These are phyloP conservation scores for Cladosporium colombiae DNA, from an alignment of 2,329 filamentous ascomycete species.

Conservation along the genomic window DNA sequence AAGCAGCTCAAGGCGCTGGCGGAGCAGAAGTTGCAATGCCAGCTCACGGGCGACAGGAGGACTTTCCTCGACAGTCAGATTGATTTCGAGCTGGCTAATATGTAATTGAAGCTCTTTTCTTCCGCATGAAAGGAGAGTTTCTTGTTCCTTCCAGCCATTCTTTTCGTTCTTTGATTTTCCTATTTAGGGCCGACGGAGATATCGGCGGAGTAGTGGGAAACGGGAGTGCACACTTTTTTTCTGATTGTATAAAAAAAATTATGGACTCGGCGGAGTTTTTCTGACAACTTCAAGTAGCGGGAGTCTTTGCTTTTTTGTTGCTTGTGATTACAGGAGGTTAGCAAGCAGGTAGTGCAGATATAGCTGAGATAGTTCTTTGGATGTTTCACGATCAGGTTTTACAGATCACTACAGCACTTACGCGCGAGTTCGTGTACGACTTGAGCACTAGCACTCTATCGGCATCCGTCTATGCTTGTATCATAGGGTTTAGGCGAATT, in stretches of 20 bases:
- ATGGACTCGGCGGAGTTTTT: neutral
- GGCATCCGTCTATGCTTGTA: too few relatives aligned
- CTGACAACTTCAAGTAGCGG: neutral
- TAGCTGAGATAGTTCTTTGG: neutral
- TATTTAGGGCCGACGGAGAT: neutral
- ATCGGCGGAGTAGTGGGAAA: neutral
- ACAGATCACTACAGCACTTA: neutral
- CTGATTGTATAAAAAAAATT: neutral
- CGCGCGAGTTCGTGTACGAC: too few relatives aligned
- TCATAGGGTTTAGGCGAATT: too few relatives aligned
- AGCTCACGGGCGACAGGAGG: conserved; percentile 80
- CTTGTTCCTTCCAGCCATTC: neutral
- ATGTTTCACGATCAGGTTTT: neutral
- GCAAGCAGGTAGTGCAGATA: neutral
- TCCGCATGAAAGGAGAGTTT: too few relatives aligned
- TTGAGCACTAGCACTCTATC: too few relatives aligned
- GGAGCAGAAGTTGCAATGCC: conserved; percentile 89
- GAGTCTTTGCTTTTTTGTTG: neutral
- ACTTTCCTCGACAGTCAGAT: conserved; percentile 91
- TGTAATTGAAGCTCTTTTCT: conserved; percentile 56
- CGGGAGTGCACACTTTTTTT: neutral
- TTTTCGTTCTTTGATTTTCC: neutral
- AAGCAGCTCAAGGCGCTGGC: conserved; percentile 86
- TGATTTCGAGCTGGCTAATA: conserved; percentile 88
- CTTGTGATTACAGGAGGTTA: neutral